Base-by-base conservation (phyloP, 345 rosid genomes). In the Salix arbutifolia region DNA sequence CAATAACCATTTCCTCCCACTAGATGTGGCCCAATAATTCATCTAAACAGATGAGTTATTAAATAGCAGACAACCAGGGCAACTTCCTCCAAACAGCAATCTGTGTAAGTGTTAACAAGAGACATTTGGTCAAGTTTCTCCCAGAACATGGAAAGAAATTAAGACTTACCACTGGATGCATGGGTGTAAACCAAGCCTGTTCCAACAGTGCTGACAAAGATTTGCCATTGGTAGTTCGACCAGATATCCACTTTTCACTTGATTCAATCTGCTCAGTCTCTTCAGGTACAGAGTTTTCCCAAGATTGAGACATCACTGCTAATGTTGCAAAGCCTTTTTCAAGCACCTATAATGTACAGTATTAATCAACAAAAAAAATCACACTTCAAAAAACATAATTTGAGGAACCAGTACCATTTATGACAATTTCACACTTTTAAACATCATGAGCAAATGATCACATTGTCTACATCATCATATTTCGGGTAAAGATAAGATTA, bases 191-290 rank as follows among this genome's bases (percentile, higher is more conserved):
- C 97, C 97, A 93, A 66, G 97, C 84, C 67, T 83, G 91, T 81
- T 91, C 92, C 86, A 93, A 75, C n/a, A 93, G 86, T 62, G 81
- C 81, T 72, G 98, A 87, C 77, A 91, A 83, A 81, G 91, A 81
- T 84, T 85, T 91, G 76, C 87, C 86, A 74, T 89, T 88, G 81
- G 85, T 75, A 86, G 85, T 85, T 80, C 79, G 88, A 82, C 94
- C 88, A 73, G 83, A 81, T 74, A 71, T 79, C 86, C 87, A 82
- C 84, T 83, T 89, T 79, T 83, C 81, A 79, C 71, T 75, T 65
- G 87, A 85, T 75, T 83, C 84, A 74, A 74, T 72, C 74, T 77
- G 85, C 78, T 82, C 90, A 77, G 68, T 78, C 65, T 81, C 90
- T 85, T 84, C 94, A 70, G 82, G 88, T 77, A 82, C 76, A 66